These are phyloP conservation scores for Haberlea rhodopensis DNA, from an alignment of 257 asterid species.

Conservation along the genomic window DNA sequence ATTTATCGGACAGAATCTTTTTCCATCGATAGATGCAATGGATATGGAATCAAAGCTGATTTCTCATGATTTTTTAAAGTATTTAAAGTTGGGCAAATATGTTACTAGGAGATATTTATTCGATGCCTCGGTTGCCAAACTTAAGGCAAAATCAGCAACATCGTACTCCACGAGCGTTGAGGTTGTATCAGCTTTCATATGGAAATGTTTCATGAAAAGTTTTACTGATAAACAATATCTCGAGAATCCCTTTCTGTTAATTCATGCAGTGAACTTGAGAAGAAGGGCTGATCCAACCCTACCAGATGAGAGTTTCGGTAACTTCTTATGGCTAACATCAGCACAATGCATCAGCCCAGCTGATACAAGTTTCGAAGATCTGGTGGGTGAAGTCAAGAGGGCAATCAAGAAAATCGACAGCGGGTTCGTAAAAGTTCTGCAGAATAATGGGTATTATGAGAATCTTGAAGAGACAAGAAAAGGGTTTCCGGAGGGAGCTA, in stretches of 20 bases:
- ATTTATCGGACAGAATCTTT: slow-evolving; percentile 19
- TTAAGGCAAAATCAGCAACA: slow-evolving; percentile 16
- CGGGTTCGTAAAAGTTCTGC: slow-evolving; percentile 4
- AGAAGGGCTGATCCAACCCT: slow-evolving; percentile 19
- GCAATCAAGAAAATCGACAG: slow-evolving; percentile 13
- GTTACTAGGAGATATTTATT: slow-evolving; percentile 25
- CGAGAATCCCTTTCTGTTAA: not conserved
- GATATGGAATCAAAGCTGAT: not conserved
- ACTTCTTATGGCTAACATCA: slow-evolving; percentile 5
- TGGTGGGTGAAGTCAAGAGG: slow-evolving; percentile 19
- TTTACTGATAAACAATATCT: slow-evolving; percentile 3
- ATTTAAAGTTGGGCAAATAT: slow-evolving; percentile 7
- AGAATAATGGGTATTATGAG: slow-evolving; percentile 10
- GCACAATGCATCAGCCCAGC: not conserved
- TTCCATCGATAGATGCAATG: not conserved
- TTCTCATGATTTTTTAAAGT: not conserved
- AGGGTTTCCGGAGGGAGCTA: not conserved
- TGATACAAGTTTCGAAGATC: not conserved
- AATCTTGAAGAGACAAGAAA: too few relatives aligned
- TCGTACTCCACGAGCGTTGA: slow-evolving; percentile 24
- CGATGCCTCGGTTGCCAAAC: slow-evolving; percentile 14
- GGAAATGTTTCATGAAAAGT: slow-evolving; percentile 28
- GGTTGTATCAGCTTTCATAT: too few relatives aligned
- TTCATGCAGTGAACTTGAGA: slow-evolving; percentile 29
- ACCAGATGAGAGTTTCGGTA: slow-evolving; percentile 26